Base-by-base conservation (phyloP, 148 eudicot species). In the Fagopyrum esculentum region DNA sequence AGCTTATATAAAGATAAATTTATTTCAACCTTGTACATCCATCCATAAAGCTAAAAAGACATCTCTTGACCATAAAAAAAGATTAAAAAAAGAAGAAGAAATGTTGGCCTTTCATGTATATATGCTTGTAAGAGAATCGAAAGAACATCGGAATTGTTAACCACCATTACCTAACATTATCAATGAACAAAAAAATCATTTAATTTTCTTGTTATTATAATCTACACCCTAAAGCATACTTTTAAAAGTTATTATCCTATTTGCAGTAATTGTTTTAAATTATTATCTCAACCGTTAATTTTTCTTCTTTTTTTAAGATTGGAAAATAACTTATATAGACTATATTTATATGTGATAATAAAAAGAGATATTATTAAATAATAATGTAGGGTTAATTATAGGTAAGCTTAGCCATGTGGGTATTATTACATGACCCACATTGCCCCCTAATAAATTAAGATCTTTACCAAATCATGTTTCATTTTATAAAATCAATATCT, bases 391-490 rank as follows among this genome's bases (percentile, higher is more conserved):
- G 63, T 19, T 57, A 57, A 57, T 57, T 57, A 57, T 57, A 57
- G 63, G 63, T 57, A 17, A 19, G 63, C 30, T 57, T 7, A 57
- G 63, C 63, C 63, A 57, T 57, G 63, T 57, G 63, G 52, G 63
- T 57, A 57, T 57, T 19, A 57, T 57, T 60, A 60, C 66, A 4
- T 22, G 9, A 60, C 66, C 66, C 66, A 60, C 66, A 60, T 60
- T 60, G 66, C 26, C 66, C 35, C 66, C 66, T 35, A 35, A 35
- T 26, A 22, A 60, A 9, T 26, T 60, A 35, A 60, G 66, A 60
- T 60, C 40, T 60, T 60, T 60, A 26, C 66, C 12, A 26, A 48
- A 49, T 49, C 12, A 49, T 49, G 9, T 22, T 60, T 22, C 9
- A 22, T 60, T 22, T 59, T 6, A 22, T 22, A 11, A 9, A 60